These are phyloP conservation scores for Penicillium coffeae DNA, from an alignment of 495 filamentous ascomycete species.

Conservation along the genomic window DNA sequence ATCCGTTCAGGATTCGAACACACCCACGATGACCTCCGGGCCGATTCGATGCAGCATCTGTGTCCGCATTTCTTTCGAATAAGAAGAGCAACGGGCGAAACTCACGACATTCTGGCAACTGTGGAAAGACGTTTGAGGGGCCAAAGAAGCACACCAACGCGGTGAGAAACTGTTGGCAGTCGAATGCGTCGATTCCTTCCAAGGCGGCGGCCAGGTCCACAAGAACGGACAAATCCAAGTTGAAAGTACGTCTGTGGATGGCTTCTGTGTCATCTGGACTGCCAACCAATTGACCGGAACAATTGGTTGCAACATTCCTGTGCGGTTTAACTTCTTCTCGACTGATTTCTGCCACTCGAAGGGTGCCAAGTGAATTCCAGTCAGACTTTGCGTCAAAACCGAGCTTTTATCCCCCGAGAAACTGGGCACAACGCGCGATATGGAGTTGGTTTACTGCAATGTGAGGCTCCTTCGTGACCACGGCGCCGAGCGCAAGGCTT, in stretches of 20 bases:
- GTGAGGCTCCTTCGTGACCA: conserved; percentile 95
- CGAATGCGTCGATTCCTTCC: conserved; percentile 86
- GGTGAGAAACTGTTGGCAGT: conserved; percentile 85
- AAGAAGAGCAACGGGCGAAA: conserved; percentile 76
- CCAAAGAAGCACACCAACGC: conserved; percentile 83
- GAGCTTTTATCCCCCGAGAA: conserved; percentile 49
- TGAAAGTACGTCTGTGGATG: conserved; percentile 80
- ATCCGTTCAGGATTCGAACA: conserved; percentile 61
- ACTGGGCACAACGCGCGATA: conserved; percentile 33
- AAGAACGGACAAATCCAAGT: conserved; percentile 66
- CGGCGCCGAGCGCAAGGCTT: conserved; percentile 87
- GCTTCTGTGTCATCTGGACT: conserved; percentile 85
- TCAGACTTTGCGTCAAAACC: conserved; percentile 86
- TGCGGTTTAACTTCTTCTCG: conserved; percentile 94
- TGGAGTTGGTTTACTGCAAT: conserved; percentile 84
- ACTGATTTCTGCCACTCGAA: conserved; percentile 97
- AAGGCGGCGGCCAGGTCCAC: conserved; percentile 59
- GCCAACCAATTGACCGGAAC: conserved; percentile 54
- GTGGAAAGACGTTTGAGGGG: conserved; percentile 91
- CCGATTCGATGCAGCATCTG: conserved; percentile 71
- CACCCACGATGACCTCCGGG: conserved; percentile 42
- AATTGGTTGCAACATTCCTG: conserved; percentile 71
- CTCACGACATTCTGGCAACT: conserved; percentile 85
- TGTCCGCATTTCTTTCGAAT: conserved; percentile 88
- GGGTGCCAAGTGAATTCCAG: conserved; percentile 91